phyloP scores from a whole-genome alignment of 306 rosid species.

The Cucurbita argyrosperma region DNA sequence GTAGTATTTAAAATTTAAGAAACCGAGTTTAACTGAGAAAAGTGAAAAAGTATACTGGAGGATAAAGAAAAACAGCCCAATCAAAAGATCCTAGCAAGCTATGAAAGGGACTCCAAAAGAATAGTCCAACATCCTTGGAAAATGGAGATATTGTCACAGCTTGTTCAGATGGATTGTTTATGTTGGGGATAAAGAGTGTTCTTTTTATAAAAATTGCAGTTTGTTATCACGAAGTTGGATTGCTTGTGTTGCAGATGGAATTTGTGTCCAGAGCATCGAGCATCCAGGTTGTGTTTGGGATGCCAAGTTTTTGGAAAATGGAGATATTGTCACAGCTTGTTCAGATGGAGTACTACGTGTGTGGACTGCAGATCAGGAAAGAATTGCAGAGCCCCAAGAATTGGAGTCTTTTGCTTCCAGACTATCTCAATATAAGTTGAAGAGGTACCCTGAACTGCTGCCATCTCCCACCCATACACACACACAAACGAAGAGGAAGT shows the following conservation, averaged over 20 bases:
- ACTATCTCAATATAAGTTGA: conserved; percentile 58
- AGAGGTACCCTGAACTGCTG: conserved; percentile 33
- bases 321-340: conserved; percentile 91
- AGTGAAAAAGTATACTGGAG: neutral
- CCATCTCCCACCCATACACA: neutral
- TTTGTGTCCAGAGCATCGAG: conserved; percentile 83
- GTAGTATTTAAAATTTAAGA: neutral
- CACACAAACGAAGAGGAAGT: neutral
- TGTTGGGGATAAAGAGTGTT: neutral
- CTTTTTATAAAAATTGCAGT: neutral
- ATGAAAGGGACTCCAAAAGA: neutral
- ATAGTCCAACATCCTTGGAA: neutral
- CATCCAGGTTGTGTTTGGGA: conserved; percentile 99
- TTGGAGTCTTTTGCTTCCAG: conserved; percentile 50
- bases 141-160: conserved; percentile 84
- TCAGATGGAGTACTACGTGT: conserved; percentile 78
- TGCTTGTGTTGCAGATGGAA: conserved; percentile 49
- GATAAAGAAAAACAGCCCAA: neutral
- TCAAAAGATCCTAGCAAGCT: neutral
- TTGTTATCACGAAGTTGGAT: neutral
- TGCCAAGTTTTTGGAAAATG: conserved; percentile 84
- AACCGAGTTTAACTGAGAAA: neutral
- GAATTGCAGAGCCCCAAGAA: conserved; percentile 54
- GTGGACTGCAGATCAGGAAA: conserved; percentile 58
- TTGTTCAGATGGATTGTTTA: conserved; percentile 60